phyloP scores from a whole-genome alignment of 306 rosid species.

The Gastrolobium bilobum region DNA sequence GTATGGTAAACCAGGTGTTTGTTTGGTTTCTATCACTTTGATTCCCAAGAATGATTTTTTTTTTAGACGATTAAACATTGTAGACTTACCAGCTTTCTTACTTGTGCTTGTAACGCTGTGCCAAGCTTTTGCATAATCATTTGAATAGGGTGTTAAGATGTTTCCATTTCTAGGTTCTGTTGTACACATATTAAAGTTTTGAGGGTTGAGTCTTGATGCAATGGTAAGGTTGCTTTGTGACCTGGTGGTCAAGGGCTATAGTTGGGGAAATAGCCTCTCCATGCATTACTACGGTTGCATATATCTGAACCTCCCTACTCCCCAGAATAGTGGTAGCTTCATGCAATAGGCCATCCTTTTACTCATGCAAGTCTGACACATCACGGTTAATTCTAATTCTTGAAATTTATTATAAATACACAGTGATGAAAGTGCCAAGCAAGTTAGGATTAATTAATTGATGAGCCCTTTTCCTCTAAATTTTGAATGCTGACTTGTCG shows the following conservation, averaged over 20 bases:
- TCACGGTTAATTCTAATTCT: conserved; percentile 4
- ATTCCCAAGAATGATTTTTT: neutral
- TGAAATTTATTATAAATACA: neutral
- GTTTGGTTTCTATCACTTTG: conserved; percentile 26
- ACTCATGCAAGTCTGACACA: conserved; percentile 33
- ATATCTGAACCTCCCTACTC: conserved; percentile 29
- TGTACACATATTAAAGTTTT: neutral
- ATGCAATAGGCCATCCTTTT: neutral
- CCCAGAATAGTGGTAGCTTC: neutral
- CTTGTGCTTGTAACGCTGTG: neutral
- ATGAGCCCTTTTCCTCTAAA: conserved; percentile 8
- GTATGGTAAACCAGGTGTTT: conserved; percentile 19
- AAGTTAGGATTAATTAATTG: conserved; percentile 21
- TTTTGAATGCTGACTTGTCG: conserved; percentile 48
- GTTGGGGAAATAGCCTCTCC: neutral
- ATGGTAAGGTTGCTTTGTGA: conserved; percentile 20
- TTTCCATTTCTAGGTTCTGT: neutral
- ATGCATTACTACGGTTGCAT: neutral
- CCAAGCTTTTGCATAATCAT: neutral
- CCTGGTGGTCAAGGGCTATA: conserved; percentile 9
- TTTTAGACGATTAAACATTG: neutral
- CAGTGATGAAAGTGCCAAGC: conserved; percentile 14
- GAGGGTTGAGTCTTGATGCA: conserved; percentile 20
- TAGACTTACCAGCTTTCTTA: neutral
- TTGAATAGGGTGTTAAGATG: neutral